Base-by-base conservation (phyloP, 805 yeast species). In the Wickerhamomyces rabaulensis region DNA sequence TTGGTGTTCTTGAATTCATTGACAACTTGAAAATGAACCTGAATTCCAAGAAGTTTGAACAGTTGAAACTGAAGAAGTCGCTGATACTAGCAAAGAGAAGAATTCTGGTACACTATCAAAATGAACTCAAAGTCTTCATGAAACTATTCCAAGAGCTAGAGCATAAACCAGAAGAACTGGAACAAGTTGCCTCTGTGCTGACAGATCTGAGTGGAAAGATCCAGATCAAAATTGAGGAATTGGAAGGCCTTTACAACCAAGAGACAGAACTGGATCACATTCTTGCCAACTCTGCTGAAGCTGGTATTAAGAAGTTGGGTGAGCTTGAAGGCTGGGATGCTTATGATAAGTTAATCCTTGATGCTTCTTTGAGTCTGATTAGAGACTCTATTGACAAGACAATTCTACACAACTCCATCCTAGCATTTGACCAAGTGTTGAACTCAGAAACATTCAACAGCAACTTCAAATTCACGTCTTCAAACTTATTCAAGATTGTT, bases 251-350 rank as follows among this genome's bases (percentile, higher is more conserved):
- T 44, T 82, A 78, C 52, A 67, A 69, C 35, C 57, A 69, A 31
- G 73, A 75, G 3, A 68, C 70, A 8, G 85, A 81, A 40, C 56
- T 80, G 6, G 87, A 83, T 52, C 62, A 70, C 33, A 74, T 80
- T 5, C 56, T 79, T 13, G 60, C 67, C 6, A 74, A 72, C 15
- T 71, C 82, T 6, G 66, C 76, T 1, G 63, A 62, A 4, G 73
- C 69, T n/a, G 69, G 77, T 4, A 54, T 77, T n/a, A 64, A 66
- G 29, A 71, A 71, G 45, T 60, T 84, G 17, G 57, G 67, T 36
- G 84, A 82, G 44, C 60, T 75, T 53, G 84, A 79, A 29, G 66
- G 74, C 4, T 85, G 91, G 90, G 54, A 68, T 15, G 70, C 67
- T 0, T 54, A 59, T 27, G 79, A 79, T 59, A 65, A 75, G 3